Base-by-base conservation (phyloP, 345 rosid genomes). In the Erucastrum elatum region DNA sequence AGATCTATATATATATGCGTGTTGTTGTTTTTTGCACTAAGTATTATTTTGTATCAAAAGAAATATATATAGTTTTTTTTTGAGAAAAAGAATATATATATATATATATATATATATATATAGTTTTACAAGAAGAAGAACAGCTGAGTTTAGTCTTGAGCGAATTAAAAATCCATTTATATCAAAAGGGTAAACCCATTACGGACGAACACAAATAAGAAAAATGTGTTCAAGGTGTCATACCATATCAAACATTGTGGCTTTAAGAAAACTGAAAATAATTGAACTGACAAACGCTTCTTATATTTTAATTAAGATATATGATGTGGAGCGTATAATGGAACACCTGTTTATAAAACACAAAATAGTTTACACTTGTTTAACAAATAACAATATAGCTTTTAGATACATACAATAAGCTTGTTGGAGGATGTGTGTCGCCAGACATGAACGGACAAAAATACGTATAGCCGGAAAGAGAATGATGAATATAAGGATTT, bases 371-470 rank as follows among this genome's bases (percentile, higher is more conserved):
- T 9, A 39, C 46, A 39, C 46, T 39, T 39, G 46, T 39, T 39
- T 9, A 5, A 8, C 9, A 10, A 13, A 53, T 4, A 15, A 5
- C 16, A 46, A 6, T 53, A 12, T 2, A 53, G 26, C 17, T 16
- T 53, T 53, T 15, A 53, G 59, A 53, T 53, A 51, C n/a, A 55
- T 6, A 37, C 41, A 37, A 37, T 37, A 64, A 35, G 6, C n/a
- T 53, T 53, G 21, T 53, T 53, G 59, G 59, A 53, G 26, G 25
- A 53, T 7, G 59, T 53, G 59, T 53, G 77, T 74, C 77, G 82
- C 56, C 82, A 74, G 70, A 80, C 59, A 77, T 16, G 75, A 71
- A 35, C 17, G 59, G 80, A 78, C 82, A 83, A 46, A 61, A 51
- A 61, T 68, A 60, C 61, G 55, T 62, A n/a, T 49, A 49, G 61